Evolutionary conservation across 805 yeast species (phyloP).

Genomic region (Pichia eremophila): DNA sequence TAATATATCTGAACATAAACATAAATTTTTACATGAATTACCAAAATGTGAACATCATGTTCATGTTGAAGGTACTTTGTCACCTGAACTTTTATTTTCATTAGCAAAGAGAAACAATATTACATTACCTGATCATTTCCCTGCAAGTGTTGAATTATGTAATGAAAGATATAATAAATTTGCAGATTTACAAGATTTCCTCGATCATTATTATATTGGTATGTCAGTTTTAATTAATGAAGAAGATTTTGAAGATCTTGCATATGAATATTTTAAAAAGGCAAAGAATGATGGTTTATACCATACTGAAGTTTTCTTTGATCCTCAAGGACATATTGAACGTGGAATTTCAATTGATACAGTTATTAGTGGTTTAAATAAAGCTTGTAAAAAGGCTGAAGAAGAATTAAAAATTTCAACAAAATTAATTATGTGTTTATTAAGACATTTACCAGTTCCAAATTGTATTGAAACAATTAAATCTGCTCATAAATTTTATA

Average conservation of each 20-base stretch:
- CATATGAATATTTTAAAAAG: constrained; percentile 60
- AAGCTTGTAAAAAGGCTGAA: constrained; percentile 58
- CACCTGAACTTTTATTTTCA: constrained; percentile 63
- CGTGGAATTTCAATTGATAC: constrained; percentile 51
- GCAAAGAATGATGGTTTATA: constrained; percentile 49
- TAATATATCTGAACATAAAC: constrained; percentile 1
- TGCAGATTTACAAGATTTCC: constrained; percentile 65
- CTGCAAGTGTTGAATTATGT: constrained; percentile 48
- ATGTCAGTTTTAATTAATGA: constrained; percentile 64
- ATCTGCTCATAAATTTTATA: constrained; percentile 40
- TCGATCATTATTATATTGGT: constrained; percentile 73
- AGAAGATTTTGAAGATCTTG: constrained; percentile 67
- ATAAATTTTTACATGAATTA: constrained; percentile 48
- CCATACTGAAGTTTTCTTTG: constrained; percentile 74
- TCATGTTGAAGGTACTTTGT: constrained; percentile 75
- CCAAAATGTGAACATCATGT: constrained; percentile 88
- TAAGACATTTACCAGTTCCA: constrained; percentile 62
- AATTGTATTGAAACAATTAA: constrained; percentile 51
- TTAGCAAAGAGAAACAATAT: constrained; percentile 59
- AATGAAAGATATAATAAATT: constrained; percentile 52
- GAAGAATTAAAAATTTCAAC: constrained; percentile 52
- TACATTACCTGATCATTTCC: constrained; percentile 52
- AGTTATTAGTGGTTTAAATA: constrained; percentile 56
- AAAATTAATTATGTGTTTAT: constrained; percentile 71
- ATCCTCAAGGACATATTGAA: constrained; percentile 76